phyloP scores from a whole-genome alignment of 1,139 yeast genomes.

The Lodderomyces margitis region DNA sequence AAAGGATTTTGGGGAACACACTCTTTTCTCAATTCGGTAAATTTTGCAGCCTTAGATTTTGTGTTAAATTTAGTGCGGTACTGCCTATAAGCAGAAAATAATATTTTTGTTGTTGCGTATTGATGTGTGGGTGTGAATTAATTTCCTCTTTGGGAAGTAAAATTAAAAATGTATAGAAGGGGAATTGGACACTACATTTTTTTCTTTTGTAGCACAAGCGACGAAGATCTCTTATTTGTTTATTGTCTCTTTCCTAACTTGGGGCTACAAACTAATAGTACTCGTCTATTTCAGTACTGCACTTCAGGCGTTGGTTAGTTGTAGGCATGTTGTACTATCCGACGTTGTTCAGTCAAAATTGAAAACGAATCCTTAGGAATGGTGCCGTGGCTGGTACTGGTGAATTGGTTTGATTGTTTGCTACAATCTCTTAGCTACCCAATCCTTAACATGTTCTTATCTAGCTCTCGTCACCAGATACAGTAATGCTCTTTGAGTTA shows the following conservation, averaged over 20 bases:
- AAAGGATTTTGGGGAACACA: not conserved
- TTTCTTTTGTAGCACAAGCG: not conserved
- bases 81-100: not conserved
- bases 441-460: too few relatives aligned
- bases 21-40: constrained; percentile 3
- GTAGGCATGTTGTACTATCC: too few relatives aligned
- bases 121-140: not conserved
- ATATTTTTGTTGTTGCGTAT: not conserved
- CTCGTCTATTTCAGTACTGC: not conserved
- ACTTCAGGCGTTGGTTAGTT: not conserved
- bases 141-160: constrained; percentile 2
- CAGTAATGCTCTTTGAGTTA: too few relatives aligned
- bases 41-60: not conserved
- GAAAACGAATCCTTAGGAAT: too few relatives aligned
- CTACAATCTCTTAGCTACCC: too few relatives aligned
- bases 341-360: too few relatives aligned
- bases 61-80: too few relatives aligned
- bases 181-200: not conserved
- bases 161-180: not conserved
- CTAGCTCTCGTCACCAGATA: too few relatives aligned
- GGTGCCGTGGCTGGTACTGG: too few relatives aligned
- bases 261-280: too few relatives aligned
- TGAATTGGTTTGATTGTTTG: too few relatives aligned
- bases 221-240: not conserved
- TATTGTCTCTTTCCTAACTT: not conserved